These are phyloP conservation scores for Tricladium varicosporioides DNA, from an alignment of 2,329 filamentous ascomycete genomes.

Conservation along the genomic window DNA sequence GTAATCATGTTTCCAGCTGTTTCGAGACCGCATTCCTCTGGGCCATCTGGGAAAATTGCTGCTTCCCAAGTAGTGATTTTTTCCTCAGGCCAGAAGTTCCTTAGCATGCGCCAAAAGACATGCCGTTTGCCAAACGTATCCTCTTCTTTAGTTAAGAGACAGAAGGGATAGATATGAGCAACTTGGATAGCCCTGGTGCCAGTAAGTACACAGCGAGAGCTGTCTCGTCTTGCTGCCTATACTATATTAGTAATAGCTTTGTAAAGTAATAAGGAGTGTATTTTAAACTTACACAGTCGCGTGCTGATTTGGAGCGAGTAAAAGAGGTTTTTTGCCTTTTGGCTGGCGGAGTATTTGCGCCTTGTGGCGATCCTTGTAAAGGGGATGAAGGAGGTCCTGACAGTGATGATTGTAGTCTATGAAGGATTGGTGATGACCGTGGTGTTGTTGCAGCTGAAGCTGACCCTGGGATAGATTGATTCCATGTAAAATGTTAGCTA, in stretches of 20 bases:
- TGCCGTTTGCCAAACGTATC: slow-evolving; percentile 11
- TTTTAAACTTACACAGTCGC: neutral
- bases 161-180: slow-evolving; percentile 18
- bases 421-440: neutral
- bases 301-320: neutral
- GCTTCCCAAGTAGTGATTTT: slow-evolving; percentile 20
- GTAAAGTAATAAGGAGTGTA: slow-evolving; percentile 1
- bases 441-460: neutral
- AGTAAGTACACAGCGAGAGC: slow-evolving; percentile 17
- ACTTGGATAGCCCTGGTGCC: slow-evolving; percentile 6
- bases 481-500: neutral
- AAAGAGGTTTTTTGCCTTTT: neutral
- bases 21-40: slow-evolving; percentile 8
- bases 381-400: neutral
- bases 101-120: slow-evolving; percentile 14
- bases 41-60: slow-evolving; percentile 13
- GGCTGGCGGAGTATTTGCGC: neutral
- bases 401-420: neutral
- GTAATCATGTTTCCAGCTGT: slow-evolving; percentile 13
- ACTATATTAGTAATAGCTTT: slow-evolving; percentile 3
- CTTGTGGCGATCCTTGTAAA: neutral
- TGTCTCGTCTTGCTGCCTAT: slow-evolving; percentile 13
- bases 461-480: neutral
- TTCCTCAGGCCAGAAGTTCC: slow-evolving; percentile 14
- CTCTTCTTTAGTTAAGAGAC: slow-evolving; percentile 5